A percentile compares a stretch with the other conserved stretches of the same genome.
These are phyloP conservation scores for Trichoderma semiorbis DNA, from an alignment of 2,329 filamentous ascomycete genomes.

Conservation along the genomic window DNA sequence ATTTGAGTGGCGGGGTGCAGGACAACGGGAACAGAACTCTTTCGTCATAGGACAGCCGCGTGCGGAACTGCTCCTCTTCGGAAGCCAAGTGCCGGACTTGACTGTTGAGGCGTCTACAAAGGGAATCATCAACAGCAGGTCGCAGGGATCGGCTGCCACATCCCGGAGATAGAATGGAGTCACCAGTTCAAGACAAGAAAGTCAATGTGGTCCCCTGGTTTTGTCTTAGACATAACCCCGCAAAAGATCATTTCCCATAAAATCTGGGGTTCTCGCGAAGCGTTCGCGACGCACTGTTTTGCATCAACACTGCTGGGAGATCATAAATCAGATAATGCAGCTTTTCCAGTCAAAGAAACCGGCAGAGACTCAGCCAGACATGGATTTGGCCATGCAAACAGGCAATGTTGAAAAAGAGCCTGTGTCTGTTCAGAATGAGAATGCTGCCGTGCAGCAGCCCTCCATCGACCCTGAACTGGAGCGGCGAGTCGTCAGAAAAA, in stretches of 20 bases:
- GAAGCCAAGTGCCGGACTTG: neutral
- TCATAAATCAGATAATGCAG: neutral
- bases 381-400: neutral
- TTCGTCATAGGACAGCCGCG: neutral
- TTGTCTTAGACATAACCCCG: constrained; percentile 1
- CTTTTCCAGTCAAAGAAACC: neutral
- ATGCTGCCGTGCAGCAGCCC: constrained; percentile 15
- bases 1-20: neutral
- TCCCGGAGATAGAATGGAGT: neutral
- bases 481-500: constrained; percentile 21
- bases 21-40: neutral
- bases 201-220: neutral
- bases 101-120: neutral
- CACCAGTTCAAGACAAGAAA: neutral
- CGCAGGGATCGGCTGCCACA: neutral
- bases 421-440: neutral
- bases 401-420: neutral
- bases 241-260: neutral
- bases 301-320: neutral
- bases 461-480: constrained; percentile 22
- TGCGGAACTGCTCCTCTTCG: neutral
- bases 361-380: neutral
- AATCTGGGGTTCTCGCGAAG: constrained; percentile 4
- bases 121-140: neutral
- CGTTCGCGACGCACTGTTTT: neutral